Base-by-base conservation (phyloP, 306 rosid genomes). In the Fragaria nilgerrensis region DNA sequence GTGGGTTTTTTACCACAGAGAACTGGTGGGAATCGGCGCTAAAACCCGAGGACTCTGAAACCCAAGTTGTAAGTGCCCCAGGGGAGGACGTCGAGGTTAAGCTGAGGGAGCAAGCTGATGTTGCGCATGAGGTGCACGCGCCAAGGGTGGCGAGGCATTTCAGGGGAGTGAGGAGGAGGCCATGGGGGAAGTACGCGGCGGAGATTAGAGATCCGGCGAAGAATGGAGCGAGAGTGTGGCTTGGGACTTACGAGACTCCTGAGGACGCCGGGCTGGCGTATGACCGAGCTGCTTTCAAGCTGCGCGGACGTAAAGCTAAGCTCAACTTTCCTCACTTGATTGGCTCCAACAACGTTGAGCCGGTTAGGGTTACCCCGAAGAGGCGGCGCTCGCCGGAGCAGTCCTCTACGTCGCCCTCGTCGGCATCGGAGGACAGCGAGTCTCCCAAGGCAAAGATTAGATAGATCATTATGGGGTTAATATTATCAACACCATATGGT, bases 121-220 rank as follows among this genome's bases (percentile, higher is more conserved):
- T 3, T 8, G 19, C 9, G 19, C 73, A 39, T 66, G 65, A 34
- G 19, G 47, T 36, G 10, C 75, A 53, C n/a, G 69, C 48, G 27
- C 63, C 81, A 29, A 68, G 12, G 0, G 7, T 0, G 2, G 73
- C 39, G 78, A 75, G 39, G 47, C 85, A 62, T 10, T 88, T 49
- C 72, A 73, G 82, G 55, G 88, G 92, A 1, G 90, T 84, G 73
- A 82, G 92, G 65, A 82, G 90, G 15, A 84, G 90, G 82, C 90
- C 90, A 0, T 88, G 88, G 92, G 92, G 92, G 8, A 86, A 82
- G 81, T 88, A 80, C 44, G 88, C 89, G 0, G 89, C 92, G 5
- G 90, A 88, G 70, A 80, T 80, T 5, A 68, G 79, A 48, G 83
- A 80, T 49, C 79, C 79, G 9, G 69, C 37, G 0, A 88, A 66